Percentiles rank a stretch among this genome's conserved stretches.
Conservation (phyloP, 202 grass and related monocot species). For the Digitaria exilis region DNA sequence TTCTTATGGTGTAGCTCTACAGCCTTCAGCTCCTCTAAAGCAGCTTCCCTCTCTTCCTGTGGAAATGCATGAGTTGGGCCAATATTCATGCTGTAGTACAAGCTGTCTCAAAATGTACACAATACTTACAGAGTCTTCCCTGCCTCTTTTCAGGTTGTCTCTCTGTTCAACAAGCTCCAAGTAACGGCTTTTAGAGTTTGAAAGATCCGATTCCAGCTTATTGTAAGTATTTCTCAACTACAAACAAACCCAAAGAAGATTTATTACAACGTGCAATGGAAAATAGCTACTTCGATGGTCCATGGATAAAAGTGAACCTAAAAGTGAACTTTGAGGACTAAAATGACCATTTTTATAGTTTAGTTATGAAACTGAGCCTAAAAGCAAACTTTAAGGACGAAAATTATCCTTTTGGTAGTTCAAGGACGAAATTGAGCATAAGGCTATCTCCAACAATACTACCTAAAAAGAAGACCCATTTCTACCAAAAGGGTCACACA, state of each 20-base stretch:
- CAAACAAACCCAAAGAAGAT: conserved; percentile 25
- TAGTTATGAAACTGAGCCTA: too few relatives aligned
- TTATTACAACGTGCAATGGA: too few relatives aligned
- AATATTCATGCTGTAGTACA: neutral
- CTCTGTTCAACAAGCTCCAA: conserved; percentile 77
- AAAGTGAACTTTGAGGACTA: too few relatives aligned
- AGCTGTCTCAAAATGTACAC: conserved; percentile 2
- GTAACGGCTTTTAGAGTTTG: conserved; percentile 64
- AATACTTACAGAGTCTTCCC: conserved; percentile 85
- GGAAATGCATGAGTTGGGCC: conserved; percentile 22
- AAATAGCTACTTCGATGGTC: too few relatives aligned
- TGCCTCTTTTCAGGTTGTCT: conserved; percentile 93
- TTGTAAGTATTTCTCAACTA: conserved; percentile 73
- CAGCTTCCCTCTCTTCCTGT: conserved; percentile 84
- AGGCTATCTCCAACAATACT: too few relatives aligned
- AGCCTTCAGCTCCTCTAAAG: conserved; percentile 71
- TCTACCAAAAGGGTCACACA: too few relatives aligned
- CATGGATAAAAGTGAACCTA: too few relatives aligned
- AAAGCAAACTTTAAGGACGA: too few relatives aligned
- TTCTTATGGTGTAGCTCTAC: conserved; percentile 77
- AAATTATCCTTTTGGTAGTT: too few relatives aligned
- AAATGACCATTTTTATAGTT: too few relatives aligned
- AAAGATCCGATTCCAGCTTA: conserved; percentile 85
- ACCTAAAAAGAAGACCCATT: too few relatives aligned
- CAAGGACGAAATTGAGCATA: too few relatives aligned